Evolutionary conservation across 768 basidiomycete genomes (phyloP), one percentile per base, ranked within the genome.

Genomic region (Tubosaeta sp.): DNA sequence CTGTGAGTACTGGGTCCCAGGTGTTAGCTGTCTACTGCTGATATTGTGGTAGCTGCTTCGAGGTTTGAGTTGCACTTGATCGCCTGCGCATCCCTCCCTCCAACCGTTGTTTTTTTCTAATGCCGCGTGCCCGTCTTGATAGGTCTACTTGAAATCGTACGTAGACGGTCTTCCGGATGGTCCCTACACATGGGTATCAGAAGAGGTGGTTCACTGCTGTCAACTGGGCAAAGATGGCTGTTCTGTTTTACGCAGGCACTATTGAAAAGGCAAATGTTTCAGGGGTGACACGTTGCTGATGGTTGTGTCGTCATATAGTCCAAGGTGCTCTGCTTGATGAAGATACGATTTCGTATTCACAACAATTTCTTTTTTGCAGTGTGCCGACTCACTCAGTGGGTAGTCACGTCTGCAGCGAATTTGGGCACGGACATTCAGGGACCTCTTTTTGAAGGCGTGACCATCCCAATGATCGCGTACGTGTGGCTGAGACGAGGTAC

Each of bases 311-410:
- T 31, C 17, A n/a, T 54, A 87, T n/a, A n/a, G 82, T 83, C 89
- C n/a, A 94, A 86, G 68, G 86, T 97, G 33, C 74, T 97, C 5
- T 97, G 1, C 74, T 97, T 17, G 95, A 97, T 64, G 95, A 97
- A 80, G 90, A 86, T 82, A 60, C 58, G 31, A 35, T 29, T 12
- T 34, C 16, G 37, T 33, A 8, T 5, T 1, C 25, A 2, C 42
- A 0, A 3, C 8, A 5, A 8, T 19, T 39, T 27, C 27, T 26
- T 26, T 26, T 14, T 25, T 0, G 3, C 19, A 25, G 3, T 41
- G 26, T 10, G 14, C 31, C 32, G 29, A 45, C 17, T 14, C 17
- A 4, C 10, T 19, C 52, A n/a, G n/a, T n/a, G 7, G 31, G 52
- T 8, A 88, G 89, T 91, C 3, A 95, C 91, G 4, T 90, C 86